Evolutionary conservation across 306 rosid genomes (phyloP).

Genomic region (Dryas drummondii): DNA sequence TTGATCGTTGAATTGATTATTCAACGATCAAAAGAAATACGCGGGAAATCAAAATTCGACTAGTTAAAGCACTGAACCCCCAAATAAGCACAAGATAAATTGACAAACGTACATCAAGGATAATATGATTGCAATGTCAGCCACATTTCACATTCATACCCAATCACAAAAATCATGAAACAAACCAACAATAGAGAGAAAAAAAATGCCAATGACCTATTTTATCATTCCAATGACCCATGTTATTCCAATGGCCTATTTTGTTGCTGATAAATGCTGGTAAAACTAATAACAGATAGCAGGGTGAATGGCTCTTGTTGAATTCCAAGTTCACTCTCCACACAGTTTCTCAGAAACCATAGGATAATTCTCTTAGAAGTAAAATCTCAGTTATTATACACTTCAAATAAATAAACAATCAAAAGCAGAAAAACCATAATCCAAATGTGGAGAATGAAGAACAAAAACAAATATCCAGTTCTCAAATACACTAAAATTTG

Average conservation of each 20-base stretch:
- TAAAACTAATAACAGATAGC: not conserved
- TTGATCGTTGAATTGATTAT: not conserved
- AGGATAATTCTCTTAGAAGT: conserved; percentile 22
- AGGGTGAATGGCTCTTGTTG: conserved; percentile 17
- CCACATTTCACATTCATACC: conserved; percentile 11
- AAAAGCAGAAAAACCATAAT: conserved; percentile 3
- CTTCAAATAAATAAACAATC: conserved; percentile 24
- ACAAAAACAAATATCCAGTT: conserved; percentile 17
- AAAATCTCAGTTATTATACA: conserved; percentile 21
- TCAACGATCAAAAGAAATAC: conserved; percentile 7
- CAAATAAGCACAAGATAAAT: conserved; percentile 20
- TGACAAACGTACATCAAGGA: conserved; percentile 7
- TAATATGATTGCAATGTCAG: not conserved
- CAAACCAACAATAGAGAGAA: not conserved
- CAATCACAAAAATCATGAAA: conserved; percentile 27
- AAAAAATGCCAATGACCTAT: not conserved
- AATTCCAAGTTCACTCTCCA: conserved; percentile 4
- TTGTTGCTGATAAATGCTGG: conserved; percentile 14
- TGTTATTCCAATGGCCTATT: not conserved
- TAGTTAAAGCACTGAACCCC: conserved; percentile 18
- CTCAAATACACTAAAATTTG: conserved; percentile 10
- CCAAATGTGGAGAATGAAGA: conserved; percentile 5
- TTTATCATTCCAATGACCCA: not conserved
- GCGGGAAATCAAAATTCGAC: conserved; percentile 6
- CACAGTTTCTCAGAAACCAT: conserved; percentile 26